Evolutionary conservation across 305 asterid genomes (phyloP), one percentile per base, ranked within the genome.

Genomic region (Rubia balearica): DNA sequence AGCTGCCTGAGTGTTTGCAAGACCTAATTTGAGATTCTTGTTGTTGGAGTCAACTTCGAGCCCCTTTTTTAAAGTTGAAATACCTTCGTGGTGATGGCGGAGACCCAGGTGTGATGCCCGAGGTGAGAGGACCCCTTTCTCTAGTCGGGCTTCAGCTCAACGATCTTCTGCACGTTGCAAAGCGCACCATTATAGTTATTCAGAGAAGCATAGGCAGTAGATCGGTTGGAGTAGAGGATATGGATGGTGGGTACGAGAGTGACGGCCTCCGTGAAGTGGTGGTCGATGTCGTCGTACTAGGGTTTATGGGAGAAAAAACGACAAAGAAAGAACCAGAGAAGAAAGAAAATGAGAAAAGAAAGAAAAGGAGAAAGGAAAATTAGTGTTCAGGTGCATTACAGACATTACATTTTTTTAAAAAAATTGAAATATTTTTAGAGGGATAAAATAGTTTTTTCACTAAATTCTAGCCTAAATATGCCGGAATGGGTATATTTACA

Each of bases 201-300:
- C 59, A 90, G 84, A 0, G 98, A 92, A 42, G 98, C 98, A 70
- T 85, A 80, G 43, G 97, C 83, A 48, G 98, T 97, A 66, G 97
- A 92, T 77, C 98, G 85, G 77, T 92, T 92, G 74, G 98, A 92
- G 79, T 87, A 92, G 75, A 92, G 86, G 40, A 88, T 93, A 71
- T 92, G 97, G 75, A 90, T 90, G 19, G 86, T 65, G 2, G 98
- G 95, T 14, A 90, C 51, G 0, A 88, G 77, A 55, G 46, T 78
- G 72, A 92, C 87, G 2, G 95, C 97, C 8, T 87, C 87, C 3
- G 97, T 85, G 80, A 92, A 92, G 80, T 88, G 86, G 71, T 71
- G 75, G 13, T 85, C 81, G 63, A 97, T 97, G 1, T 85, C 89
- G 56, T 71, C 59, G 78, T 70, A 89, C 36, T 30, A 30, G 36